Percentiles rank a stretch among this genome's conserved stretches.
Evolutionary conservation across 192 early-diverging fungal genomes (phyloP).

Genomic region (Coemansia sp.): DNA sequence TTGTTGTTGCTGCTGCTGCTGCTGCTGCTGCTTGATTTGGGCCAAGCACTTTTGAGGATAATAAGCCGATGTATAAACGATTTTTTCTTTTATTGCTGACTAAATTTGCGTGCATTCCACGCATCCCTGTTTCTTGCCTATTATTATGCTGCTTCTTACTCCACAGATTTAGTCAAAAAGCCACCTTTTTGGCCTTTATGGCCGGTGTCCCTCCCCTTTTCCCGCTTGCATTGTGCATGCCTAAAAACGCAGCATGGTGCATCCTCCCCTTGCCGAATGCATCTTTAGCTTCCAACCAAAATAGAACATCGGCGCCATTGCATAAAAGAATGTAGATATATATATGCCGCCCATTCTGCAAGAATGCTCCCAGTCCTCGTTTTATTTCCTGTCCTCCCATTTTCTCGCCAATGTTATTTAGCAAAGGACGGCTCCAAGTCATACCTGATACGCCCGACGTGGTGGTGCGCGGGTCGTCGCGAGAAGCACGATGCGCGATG

Average conservation of each 20-base stretch:
- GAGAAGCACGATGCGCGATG: slow-evolving; percentile 33
- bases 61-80: too few relatives aligned
- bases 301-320: background rate
- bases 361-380: background rate
- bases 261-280: background rate
- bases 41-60: too few relatives aligned
- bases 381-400: background rate
- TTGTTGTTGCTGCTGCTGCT: too few relatives aligned
- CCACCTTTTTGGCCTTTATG: too few relatives aligned
- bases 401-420: slow-evolving; percentile 26
- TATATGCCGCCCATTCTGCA: background rate
- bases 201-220: background rate
- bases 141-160: too few relatives aligned
- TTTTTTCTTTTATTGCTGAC: too few relatives aligned
- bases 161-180: too few relatives aligned
- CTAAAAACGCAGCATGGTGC: slow-evolving; percentile 3
- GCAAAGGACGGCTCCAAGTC: slow-evolving; percentile 34
- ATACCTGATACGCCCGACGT: slow-evolving; percentile 38
- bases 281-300: background rate
- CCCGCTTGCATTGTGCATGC: slow-evolving; percentile 2
- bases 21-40: too few relatives aligned
- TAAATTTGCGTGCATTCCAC: too few relatives aligned
- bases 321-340: background rate
- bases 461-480: slow-evolving; percentile 29
- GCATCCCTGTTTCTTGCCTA: too few relatives aligned